These are phyloP conservation scores for Carex myosuroides DNA, from an alignment of 176 grass and related monocot species.

Conservation along the genomic window DNA sequence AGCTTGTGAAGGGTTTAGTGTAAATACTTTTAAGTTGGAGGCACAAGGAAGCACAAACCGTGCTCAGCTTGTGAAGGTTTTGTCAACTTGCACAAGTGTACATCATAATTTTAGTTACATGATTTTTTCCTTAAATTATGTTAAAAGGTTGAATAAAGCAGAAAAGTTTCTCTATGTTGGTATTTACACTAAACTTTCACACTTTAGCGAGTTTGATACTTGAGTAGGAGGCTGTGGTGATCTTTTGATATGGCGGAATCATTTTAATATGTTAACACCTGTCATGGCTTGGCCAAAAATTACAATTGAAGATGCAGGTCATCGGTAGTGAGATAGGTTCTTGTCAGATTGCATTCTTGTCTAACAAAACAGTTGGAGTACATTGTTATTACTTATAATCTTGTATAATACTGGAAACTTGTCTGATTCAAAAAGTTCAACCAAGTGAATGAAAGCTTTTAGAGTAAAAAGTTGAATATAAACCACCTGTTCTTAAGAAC, in stretches of 20 bases:
- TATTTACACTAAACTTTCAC: background rate
- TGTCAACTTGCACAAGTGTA: background rate
- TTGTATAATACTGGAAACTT: background rate
- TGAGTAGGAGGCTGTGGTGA: background rate
- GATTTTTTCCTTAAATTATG: background rate
- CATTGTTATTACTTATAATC: background rate
- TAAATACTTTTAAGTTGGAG: constrained; percentile 48
- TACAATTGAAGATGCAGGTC: background rate
- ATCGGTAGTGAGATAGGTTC: background rate
- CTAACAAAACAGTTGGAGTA: background rate
- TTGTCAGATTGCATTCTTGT: background rate
- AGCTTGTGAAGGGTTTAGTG: no score
- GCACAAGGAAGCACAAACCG: constrained; percentile 55
- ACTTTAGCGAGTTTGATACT: background rate
- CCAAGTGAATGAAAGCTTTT: background rate
- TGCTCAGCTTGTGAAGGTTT: constrained; percentile 34
- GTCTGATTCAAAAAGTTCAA: background rate
- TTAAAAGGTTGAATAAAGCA: background rate
- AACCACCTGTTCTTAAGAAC: background rate
- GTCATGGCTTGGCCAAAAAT: background rate
- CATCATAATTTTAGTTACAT: background rate
- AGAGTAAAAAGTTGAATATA: background rate
- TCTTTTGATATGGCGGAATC: background rate
- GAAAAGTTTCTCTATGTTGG: background rate
- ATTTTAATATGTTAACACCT: background rate